Percentiles rank a stretch among this genome's conserved stretches.
Evolutionary conservation across 1,139 yeast species (phyloP).

Genomic region (Kazachstania sp.): DNA sequence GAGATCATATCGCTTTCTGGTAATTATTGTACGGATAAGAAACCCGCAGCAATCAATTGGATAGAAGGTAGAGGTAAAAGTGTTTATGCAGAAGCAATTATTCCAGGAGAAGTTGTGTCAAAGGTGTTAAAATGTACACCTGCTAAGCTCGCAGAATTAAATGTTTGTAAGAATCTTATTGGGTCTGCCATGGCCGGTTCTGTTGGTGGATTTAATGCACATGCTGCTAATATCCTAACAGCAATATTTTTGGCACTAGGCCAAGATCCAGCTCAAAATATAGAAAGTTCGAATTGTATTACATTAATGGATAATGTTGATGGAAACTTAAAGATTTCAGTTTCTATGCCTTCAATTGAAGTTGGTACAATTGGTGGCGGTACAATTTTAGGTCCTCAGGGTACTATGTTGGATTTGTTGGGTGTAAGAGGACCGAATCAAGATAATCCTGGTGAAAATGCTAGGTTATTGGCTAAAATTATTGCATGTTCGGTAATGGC

Average conservation of each 20-base stretch:
- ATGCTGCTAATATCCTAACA: constrained; percentile 92
- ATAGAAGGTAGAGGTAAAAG: constrained; percentile 98
- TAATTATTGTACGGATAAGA: constrained; percentile 94
- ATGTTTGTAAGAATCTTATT: constrained; percentile 77
- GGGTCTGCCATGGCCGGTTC: constrained; percentile 99
- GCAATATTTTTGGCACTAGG: constrained; percentile 93
- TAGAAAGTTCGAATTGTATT: constrained; percentile 94
- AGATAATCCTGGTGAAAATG: constrained; percentile 87
- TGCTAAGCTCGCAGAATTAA: constrained; percentile 82
- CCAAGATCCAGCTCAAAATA: constrained; percentile 98
- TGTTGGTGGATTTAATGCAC: constrained; percentile 96
- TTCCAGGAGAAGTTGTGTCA: constrained; percentile 72
- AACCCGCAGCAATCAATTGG: constrained; percentile 98
- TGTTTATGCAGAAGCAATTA: constrained; percentile 92
- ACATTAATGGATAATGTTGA: constrained; percentile 79
- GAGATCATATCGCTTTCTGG: constrained; percentile 87
- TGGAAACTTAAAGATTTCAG: constrained; percentile 84
- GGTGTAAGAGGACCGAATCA: constrained; percentile 97
- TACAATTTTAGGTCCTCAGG: constrained; percentile 93
- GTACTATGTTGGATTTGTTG: constrained; percentile 86
- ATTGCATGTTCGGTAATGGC: constrained; percentile 95
- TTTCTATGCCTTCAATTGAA: constrained; percentile 97
- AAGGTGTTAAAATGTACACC: constrained; percentile 87
- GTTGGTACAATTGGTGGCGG: constrained; percentile 99
- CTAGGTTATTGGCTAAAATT: constrained; percentile 88